Conservation (phyloP, 2,329 filamentous ascomycete species). For the Fusarium sp. region DNA sequence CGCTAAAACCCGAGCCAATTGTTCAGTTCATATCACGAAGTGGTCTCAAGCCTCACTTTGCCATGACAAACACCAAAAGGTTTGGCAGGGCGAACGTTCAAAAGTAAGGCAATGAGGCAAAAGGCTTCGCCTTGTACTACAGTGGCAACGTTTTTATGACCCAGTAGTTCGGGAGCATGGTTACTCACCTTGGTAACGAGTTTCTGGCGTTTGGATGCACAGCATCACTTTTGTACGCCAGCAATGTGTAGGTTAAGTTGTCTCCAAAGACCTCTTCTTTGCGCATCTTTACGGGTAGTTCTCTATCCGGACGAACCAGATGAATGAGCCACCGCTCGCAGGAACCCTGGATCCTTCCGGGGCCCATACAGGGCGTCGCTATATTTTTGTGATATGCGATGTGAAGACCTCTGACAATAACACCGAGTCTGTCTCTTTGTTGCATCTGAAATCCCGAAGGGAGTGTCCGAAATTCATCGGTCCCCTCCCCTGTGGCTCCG, state of each 20-base stretch:
- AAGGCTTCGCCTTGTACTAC: conserved; percentile 13
- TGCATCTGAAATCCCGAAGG: conserved; percentile 12
- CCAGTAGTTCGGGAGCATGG: conserved; percentile 6
- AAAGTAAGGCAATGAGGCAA: conserved; percentile 23
- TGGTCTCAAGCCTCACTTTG: conserved; percentile 23
- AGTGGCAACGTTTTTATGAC: conserved; percentile 10
- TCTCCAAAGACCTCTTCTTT: conserved; percentile 15
- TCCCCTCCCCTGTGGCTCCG: conserved; percentile 12
- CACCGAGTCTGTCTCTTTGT: conserved; percentile 8
- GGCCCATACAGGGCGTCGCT: conserved; percentile 19
- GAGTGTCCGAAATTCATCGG: conserved; percentile 46
- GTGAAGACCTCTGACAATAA: conserved; percentile 16
- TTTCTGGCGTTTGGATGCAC: conserved; percentile 2
- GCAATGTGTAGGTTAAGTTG: conserved; percentile 14
- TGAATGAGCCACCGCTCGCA: conserved; percentile 8
- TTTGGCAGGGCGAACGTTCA: conserved; percentile 28
- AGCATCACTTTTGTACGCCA: conserved; percentile 12
- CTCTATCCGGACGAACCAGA: conserved; percentile 31
- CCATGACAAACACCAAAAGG: conserved; percentile 16
- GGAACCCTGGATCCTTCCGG: conserved; percentile 20
- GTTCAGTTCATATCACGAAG: conserved; percentile 9
- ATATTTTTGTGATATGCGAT: conserved; percentile 44
- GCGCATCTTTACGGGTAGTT: conserved; percentile 19
- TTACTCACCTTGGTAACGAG: not conserved
- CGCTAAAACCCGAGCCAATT: conserved; percentile 29